Evolutionary conservation across 2,329 filamentous ascomycete genomes (phyloP).

Genomic region (Aureobasidium sp.): DNA sequence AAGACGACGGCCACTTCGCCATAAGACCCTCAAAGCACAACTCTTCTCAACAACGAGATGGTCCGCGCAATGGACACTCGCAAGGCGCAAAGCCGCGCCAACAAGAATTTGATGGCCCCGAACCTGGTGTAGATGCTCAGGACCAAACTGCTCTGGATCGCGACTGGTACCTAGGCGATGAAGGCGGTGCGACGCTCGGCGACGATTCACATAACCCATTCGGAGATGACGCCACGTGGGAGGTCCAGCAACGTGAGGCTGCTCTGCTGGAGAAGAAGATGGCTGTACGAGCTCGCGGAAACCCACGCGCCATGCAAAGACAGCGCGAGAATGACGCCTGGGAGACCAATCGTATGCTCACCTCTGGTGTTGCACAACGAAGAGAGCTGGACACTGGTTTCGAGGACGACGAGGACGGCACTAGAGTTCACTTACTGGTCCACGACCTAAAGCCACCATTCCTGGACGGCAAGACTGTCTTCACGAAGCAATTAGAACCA

Average conservation of each 20-base stretch:
- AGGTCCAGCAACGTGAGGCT: conserved; percentile 67
- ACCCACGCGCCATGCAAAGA: conserved; percentile 69
- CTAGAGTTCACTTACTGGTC: conserved; percentile 79
- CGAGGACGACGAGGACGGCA: conserved; percentile 82
- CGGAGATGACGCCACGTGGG: conserved; percentile 62
- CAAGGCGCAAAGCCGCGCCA: conserved; percentile 40
- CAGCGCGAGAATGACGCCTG: conserved; percentile 95
- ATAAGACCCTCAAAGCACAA: conserved; percentile 39
- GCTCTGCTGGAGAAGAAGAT: conserved; percentile 74
- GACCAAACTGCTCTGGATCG: conserved; percentile 72
- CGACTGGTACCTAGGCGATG: conserved; percentile 88
- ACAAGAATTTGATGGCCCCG: conserved; percentile 52
- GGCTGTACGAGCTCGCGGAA: conserved; percentile 31
- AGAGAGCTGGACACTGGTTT: conserved; percentile 75
- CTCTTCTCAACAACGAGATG: not conserved
- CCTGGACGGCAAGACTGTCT: conserved; percentile 86
- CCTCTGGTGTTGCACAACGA: conserved; percentile 87
- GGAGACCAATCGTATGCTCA: conserved; percentile 98
- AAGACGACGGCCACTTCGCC: conserved; percentile 41
- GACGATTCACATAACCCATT: conserved; percentile 93
- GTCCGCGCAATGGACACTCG: conserved; percentile 21
- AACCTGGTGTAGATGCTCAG: conserved; percentile 52
- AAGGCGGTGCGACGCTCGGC: conserved; percentile 76
- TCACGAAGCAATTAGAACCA: conserved; percentile 94
- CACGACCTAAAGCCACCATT: conserved; percentile 94